phyloP scores from a whole-genome alignment of 352 stramenopile genomes.

The Phytophthora cryptogea region DNA sequence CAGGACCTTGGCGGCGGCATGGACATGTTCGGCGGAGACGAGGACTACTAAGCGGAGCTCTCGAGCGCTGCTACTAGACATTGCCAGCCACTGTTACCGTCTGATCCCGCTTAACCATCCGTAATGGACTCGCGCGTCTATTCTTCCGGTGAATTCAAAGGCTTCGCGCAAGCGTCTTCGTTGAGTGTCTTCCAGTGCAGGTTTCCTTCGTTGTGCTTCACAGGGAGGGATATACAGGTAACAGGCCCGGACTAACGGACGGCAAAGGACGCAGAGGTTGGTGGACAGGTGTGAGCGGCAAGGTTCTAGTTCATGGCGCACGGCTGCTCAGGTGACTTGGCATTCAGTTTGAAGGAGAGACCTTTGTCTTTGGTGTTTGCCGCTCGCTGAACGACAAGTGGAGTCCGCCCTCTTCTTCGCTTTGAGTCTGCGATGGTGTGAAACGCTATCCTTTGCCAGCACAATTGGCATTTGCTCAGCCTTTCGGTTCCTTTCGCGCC shows the following conservation, averaged over 20 bases:
- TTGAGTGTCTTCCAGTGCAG: conserved; percentile 7
- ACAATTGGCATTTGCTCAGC: too few relatives aligned
- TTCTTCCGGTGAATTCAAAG: conserved; percentile 47
- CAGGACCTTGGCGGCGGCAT: conserved; percentile 69
- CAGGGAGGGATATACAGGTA: conserved; percentile 1
- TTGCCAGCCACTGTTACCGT: conserved; percentile 30
- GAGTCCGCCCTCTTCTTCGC: too few relatives aligned
- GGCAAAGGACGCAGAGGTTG: background rate
- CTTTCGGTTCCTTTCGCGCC: too few relatives aligned
- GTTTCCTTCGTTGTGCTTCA: background rate
- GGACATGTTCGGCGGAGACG: conserved; percentile 14
- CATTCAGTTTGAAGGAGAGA: too few relatives aligned
- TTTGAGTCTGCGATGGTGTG: too few relatives aligned
- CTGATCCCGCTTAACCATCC: conserved; percentile 43
- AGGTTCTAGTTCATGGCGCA: too few relatives aligned
- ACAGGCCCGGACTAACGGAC: background rate
- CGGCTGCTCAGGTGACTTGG: too few relatives aligned
- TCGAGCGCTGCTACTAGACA: conserved; percentile 35
- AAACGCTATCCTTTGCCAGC: too few relatives aligned
- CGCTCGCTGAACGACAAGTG: too few relatives aligned
- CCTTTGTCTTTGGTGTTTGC: too few relatives aligned
- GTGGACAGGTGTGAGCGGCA: conserved; percentile 9
- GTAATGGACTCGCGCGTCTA: conserved; percentile 57
- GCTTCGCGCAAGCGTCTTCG: conserved; percentile 26
- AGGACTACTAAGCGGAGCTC: conserved; percentile 62